Evolutionary conservation across 2,329 filamentous ascomycete species (phyloP), one percentile per base, ranked within the genome.

Genomic region (Colletotrichum eremochloae): DNA sequence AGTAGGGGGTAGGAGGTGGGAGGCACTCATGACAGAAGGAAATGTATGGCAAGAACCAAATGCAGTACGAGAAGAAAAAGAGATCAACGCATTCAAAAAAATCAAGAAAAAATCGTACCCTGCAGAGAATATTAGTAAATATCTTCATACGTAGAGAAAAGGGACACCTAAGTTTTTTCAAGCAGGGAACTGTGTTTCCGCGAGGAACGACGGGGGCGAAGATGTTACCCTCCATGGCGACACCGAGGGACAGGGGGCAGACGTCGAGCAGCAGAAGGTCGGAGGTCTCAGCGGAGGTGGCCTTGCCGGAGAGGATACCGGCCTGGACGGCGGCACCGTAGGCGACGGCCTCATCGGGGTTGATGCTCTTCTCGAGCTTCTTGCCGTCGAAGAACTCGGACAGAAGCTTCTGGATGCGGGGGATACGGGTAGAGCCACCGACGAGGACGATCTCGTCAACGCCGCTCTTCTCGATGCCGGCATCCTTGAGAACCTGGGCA

Each of bases 331-430:
- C 96, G 77, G 96, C 96, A 92, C 96, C 96, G 87, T 98, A 98
- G 79, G 96, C 96, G 81, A 99, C 96, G 79, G 96, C 96, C 90
- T 99, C 96, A 83, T 99, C 96, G 80, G 96, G 96, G 91, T 99
- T 99, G 89, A 98, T 98, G 89, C 94, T 96, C 90, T 98, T 98
- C 91, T 98, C 96, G 78, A 98, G 94, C 93, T 99, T 98, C 94
- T 99, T 99, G 86, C 95, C 95, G 84, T 97, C 94, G 88, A 99
- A 99, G 91, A 95, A 98, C 86, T 99, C 96, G 87, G 92, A 95
- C 78, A 99, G 92, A 77, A 99, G 93, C 91, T 98, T 98, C 92
- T 99, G 96, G 85, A 99, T 97, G 84, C 92, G 92, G 82, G 96
- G 96, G 79, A 99, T 99, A 94, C 96, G 96, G 81, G 96, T 99